phyloP scores from a whole-genome alignment of 1,284 basidiomycete genomes.

The Cutaneotrichosporon spelunceum region DNA sequence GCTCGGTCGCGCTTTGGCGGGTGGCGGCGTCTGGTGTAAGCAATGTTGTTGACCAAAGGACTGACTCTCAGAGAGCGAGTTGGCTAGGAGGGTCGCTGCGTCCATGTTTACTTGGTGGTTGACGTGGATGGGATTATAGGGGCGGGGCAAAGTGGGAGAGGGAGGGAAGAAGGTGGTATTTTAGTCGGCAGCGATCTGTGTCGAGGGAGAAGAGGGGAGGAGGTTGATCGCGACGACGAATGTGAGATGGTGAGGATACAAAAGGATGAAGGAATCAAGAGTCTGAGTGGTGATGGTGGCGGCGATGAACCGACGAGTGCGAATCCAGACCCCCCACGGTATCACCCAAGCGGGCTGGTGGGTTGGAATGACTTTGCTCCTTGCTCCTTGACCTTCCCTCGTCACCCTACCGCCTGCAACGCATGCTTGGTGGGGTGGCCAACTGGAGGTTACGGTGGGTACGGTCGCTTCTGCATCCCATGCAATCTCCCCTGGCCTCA shows the following conservation, averaged over 20 bases:
- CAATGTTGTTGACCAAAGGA: constrained; percentile 32
- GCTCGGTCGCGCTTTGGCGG: constrained; percentile 81
- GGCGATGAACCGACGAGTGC: not conserved
- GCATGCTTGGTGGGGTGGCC: too few relatives aligned
- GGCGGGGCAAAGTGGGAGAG: not conserved
- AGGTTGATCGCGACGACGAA: not conserved
- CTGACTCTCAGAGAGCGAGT: constrained; percentile 83
- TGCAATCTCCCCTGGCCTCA: too few relatives aligned
- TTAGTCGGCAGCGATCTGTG: not conserved
- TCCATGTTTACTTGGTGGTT: constrained; percentile 62
- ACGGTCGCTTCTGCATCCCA: too few relatives aligned
- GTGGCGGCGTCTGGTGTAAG: constrained; percentile 65
- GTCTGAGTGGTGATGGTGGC: not conserved
- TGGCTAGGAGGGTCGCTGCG: constrained; percentile 79
- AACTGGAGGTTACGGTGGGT: too few relatives aligned
- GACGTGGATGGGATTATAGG: constrained; percentile 15
- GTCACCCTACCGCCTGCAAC: too few relatives aligned
- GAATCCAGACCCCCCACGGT: not conserved
- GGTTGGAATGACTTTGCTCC: too few relatives aligned
- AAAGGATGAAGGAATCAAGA: not conserved
- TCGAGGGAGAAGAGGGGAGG: not conserved
- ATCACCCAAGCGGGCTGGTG: too few relatives aligned
- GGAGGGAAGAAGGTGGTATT: not conserved
- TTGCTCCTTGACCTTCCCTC: too few relatives aligned
- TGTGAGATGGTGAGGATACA: not conserved